A percentile compares a stretch with the other conserved stretches of the same genome.
phyloP scores from a whole-genome alignment of 805 yeast species.

The Kazachstania viticola region DNA sequence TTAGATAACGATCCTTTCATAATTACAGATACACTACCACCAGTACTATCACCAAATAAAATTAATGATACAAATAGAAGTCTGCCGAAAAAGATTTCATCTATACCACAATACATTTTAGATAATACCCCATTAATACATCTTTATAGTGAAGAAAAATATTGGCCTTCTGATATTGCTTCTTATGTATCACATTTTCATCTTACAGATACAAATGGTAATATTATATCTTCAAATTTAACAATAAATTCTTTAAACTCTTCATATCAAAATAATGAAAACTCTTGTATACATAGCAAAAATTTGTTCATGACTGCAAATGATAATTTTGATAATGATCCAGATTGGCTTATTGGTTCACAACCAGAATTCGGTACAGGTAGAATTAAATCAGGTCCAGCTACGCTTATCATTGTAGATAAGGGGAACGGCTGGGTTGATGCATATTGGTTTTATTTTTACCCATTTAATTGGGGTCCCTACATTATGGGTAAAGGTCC shows the following conservation, averaged over 20 bases:
- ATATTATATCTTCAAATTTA: conserved; percentile 1
- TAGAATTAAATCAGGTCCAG: conserved; percentile 63
- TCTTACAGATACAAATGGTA: conserved; percentile 41
- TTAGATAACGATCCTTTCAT: conserved; percentile 12
- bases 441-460: conserved; percentile 91
- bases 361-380: conserved; percentile 64
- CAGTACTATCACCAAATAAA: conserved; percentile 18
- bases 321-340: conserved; percentile 60
- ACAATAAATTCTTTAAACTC: neutral
- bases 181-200: conserved; percentile 58
- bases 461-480: conserved; percentile 88
- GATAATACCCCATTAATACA: conserved; percentile 71
- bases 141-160: conserved; percentile 78
- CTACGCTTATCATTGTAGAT: conserved; percentile 70
- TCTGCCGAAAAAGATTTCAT: conserved; percentile 21
- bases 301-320: conserved; percentile 44
- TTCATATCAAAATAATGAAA: conserved; percentile 4
- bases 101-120: conserved; percentile 55
- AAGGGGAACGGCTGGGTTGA: conserved; percentile 92
- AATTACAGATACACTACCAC: conserved; percentile 10
- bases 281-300: conserved; percentile 10
- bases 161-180: conserved; percentile 71
- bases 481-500: conserved; percentile 97
- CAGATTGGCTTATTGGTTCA: conserved; percentile 80
- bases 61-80: conserved; percentile 20